Evolutionary conservation across 345 rosid species (phyloP).

Genomic region (Brassica carinata): DNA sequence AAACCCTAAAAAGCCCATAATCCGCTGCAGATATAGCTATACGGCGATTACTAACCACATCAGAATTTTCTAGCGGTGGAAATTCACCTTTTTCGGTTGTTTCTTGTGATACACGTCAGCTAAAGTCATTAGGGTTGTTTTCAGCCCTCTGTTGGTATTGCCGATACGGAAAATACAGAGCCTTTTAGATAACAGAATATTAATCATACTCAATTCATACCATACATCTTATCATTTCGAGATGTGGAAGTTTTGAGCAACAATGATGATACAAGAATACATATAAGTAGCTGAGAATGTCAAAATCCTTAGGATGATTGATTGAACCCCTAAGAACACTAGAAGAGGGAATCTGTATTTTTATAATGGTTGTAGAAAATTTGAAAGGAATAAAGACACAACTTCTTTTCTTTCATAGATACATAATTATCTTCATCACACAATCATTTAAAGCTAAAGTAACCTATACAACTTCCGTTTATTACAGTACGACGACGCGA

Average conservation of each 20-base stretch:
- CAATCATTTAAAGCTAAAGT: neutral
- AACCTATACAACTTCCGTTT: slow-evolving; percentile 33
- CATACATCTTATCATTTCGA: too few relatives aligned
- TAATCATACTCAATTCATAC: too few relatives aligned
- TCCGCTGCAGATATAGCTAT: too few relatives aligned
- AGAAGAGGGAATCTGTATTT: neutral
- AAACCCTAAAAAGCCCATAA: too few relatives aligned
- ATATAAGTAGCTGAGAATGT: too few relatives aligned
- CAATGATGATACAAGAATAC: too few relatives aligned
- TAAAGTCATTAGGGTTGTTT: neutral
- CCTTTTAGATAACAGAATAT: neutral
- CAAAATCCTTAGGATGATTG: neutral
- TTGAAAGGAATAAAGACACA: slow-evolving; percentile 1
- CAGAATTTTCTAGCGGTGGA: neutral
- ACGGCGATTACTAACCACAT: neutral
- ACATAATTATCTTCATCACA: slow-evolving; percentile 33
- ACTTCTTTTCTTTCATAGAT: slow-evolving; percentile 1
- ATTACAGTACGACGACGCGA: slow-evolving; percentile 14
- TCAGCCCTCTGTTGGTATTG: neutral
- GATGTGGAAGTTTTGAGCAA: too few relatives aligned
- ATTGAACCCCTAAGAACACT: neutral
- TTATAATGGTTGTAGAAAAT: neutral
- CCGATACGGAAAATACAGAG: neutral
- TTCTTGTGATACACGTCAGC: neutral
- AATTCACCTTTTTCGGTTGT: neutral